A percentile compares a stretch with the other conserved stretches of the same genome.
Conservation (phyloP, 148 eudicot species). For the Chenopodium berlandieri region DNA sequence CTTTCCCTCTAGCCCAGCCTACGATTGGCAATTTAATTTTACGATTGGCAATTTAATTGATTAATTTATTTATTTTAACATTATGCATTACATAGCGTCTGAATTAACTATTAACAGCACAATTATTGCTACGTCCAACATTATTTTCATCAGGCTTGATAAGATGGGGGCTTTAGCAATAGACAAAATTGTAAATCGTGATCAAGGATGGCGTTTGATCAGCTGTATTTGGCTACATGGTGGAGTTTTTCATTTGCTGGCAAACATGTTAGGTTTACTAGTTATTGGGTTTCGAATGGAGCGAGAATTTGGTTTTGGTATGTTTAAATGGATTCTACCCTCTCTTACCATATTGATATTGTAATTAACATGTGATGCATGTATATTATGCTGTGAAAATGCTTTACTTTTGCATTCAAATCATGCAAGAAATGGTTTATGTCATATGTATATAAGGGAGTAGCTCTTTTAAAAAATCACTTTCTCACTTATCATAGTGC, state of each 20-base stretch:
- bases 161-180: constrained; percentile 89
- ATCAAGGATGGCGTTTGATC: constrained; percentile 86
- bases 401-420: neutral
- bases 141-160: constrained; percentile 46
- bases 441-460: neutral
- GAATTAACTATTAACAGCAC: no score
- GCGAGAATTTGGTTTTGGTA: constrained; percentile 86
- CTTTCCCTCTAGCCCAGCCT: no score
- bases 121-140: neutral
- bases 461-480: neutral
- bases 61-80: no score
- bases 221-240: constrained; percentile 91
- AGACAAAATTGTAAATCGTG: constrained; percentile 52
- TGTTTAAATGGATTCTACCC: constrained; percentile 12
- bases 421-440: no score
- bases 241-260: constrained; percentile 82
- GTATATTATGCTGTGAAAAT: neutral
- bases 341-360: neutral
- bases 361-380: neutral
- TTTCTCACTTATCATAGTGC: neutral
- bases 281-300: constrained; percentile 83
- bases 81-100: neutral
- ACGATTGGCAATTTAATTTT: no score
- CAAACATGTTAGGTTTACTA: constrained; percentile 78
- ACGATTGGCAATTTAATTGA: no score